These are phyloP conservation scores for Diaporthe ilicicola DNA, from an alignment of 2,329 filamentous ascomycete species.

Conservation along the genomic window DNA sequence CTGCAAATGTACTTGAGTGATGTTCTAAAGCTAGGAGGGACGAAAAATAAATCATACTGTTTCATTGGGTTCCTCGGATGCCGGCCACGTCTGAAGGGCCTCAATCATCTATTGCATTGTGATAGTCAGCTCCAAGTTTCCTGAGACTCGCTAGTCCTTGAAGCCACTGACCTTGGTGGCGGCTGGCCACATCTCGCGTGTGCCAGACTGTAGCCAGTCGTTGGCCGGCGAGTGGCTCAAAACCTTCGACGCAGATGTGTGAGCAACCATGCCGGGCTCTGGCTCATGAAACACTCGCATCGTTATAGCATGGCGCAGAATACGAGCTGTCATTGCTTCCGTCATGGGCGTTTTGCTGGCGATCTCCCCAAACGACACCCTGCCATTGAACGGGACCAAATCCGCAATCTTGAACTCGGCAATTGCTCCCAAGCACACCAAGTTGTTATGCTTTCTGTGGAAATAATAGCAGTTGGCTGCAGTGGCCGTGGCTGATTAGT, in stretches of 20 bases:
- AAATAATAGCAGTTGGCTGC: no score
- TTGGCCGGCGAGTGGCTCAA: slow-evolving; percentile 30
- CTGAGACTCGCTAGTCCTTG: neutral
- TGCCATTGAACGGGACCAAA: slow-evolving; percentile 38
- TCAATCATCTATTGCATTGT: no score
- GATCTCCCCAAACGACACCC: slow-evolving; percentile 22
- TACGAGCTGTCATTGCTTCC: slow-evolving; percentile 36
- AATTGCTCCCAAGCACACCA: slow-evolving; percentile 36
- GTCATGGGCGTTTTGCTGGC: slow-evolving; percentile 35
- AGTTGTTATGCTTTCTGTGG: slow-evolving; percentile 33
- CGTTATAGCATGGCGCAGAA: slow-evolving; percentile 41
- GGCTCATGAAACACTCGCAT: slow-evolving; percentile 42
- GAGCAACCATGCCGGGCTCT: slow-evolving; percentile 38
- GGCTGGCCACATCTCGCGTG: slow-evolving; percentile 37
- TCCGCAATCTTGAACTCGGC: slow-evolving; percentile 38
- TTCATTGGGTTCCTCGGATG: slow-evolving; percentile 37
- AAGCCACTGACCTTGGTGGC: neutral
- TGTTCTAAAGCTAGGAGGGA: neutral
- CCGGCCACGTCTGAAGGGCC: slow-evolving; percentile 38
- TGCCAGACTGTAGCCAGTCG: slow-evolving; percentile 33
- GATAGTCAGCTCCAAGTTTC: no score
- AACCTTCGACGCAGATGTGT: slow-evolving; percentile 37
- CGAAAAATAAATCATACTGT: slow-evolving; percentile 11
- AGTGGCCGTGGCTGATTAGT: no score
- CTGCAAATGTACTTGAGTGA: neutral